Percentiles rank a stretch among this genome's conserved stretches.
Conservation (phyloP, 768 basidiomycete species). For the Naganishia randhawae region DNA sequence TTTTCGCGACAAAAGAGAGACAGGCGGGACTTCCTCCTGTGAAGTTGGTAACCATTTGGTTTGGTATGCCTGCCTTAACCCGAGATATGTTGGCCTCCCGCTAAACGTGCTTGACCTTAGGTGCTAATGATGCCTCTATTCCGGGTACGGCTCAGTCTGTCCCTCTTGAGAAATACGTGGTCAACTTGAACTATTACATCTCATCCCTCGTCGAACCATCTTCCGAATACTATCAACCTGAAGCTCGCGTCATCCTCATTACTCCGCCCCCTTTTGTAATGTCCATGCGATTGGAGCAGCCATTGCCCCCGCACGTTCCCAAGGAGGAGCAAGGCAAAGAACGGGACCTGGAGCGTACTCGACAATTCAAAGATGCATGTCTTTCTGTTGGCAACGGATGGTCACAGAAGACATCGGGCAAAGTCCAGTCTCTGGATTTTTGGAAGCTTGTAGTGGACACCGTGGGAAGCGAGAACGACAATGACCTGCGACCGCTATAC, state of each 20-base stretch:
- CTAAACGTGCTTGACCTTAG: slow-evolving; percentile 29
- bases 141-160: slow-evolving; percentile 69
- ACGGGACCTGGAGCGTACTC: slow-evolving; percentile 57
- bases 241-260: slow-evolving; percentile 72
- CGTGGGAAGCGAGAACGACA: slow-evolving; percentile 52
- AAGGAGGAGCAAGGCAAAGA: slow-evolving; percentile 59
- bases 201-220: slow-evolving; percentile 58
- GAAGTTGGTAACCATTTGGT: slow-evolving; percentile 78
- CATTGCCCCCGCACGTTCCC: not conserved
- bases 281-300: slow-evolving; percentile 14
- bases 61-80: slow-evolving; percentile 54
- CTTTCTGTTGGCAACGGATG: slow-evolving; percentile 54
- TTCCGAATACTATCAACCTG: slow-evolving; percentile 65
- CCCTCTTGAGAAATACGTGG: slow-evolving; percentile 62
- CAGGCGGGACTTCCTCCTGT: slow-evolving; percentile 59
- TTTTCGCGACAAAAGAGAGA: slow-evolving; percentile 59
- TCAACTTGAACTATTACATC: slow-evolving; percentile 65
- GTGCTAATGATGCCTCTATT: slow-evolving; percentile 72
- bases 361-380: slow-evolving; percentile 58
- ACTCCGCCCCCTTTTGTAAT: slow-evolving; percentile 74
- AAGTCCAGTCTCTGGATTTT: slow-evolving; percentile 54
- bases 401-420: not conserved
- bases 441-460: slow-evolving; percentile 67
- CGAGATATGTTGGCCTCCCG: not conserved
- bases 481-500: slow-evolving; percentile 49